Evolutionary conservation across 345 rosid genomes (phyloP), one percentile per base, ranked within the genome.

Genomic region (Trapa incisa): DNA sequence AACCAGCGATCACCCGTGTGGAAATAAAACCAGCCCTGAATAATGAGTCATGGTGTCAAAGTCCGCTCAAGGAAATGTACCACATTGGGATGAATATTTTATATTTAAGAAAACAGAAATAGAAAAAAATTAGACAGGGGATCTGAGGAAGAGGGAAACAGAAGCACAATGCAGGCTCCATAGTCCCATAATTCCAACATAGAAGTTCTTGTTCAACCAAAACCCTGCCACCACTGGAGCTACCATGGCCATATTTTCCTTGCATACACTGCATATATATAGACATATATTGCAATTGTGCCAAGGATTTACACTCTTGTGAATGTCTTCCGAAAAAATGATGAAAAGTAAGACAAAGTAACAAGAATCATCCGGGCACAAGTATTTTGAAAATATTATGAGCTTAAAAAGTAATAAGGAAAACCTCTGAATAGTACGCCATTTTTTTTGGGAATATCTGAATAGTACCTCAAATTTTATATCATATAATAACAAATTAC

Each of bases 21-120:
- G 79, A 91, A 94, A 80, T 89, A 94, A 78, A 88, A 91, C 97
- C 99, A 91, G 12, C 99, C 97, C 94, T 90, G 74, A 64, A 75
- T 16, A 50, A 75, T 47, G 63, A 65, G 33, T 45, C 39, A 72
- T 65, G 70, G 29, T 16, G 2, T 58, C 38, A 32, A 32, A 11
- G 38, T 33, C 63, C 32, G 63, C 60, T 54, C 60, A 54, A 54
- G 60, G 8, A 54, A 16, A 52, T 2, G 5, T 0, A 8, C 7
- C 42, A 41, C 1, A 41, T 22, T 22, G 29, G 29, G 29, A 22
- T 22, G 29, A 22, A 22, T 22, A 22, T 41, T 4, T 41, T 41
- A 41, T 8, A 3, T 41, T 4, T 41, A 41, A 41, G 7, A 39
- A 41, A 41, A 41, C 43, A 41, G 43, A 41, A 41, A 41, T 41